A percentile compares a stretch with the other conserved stretches of the same genome.
phyloP scores from a whole-genome alignment of 352 stramenopile genomes.

The Phytophthora cactorum region DNA sequence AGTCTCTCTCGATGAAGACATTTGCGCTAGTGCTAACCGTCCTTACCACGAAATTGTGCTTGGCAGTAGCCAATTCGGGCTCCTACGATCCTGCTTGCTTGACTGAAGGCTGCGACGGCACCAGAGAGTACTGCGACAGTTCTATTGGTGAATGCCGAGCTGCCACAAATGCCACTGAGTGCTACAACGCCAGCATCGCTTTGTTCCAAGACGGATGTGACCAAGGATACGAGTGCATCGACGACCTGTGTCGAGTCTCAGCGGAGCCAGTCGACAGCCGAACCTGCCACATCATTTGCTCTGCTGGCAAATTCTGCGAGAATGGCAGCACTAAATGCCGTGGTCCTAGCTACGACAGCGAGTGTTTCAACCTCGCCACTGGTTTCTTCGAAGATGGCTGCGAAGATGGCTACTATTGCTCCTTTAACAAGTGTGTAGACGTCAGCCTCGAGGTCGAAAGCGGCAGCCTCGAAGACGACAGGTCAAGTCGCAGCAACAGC shows the following conservation, averaged over 20 bases:
- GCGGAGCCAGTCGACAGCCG: constrained; percentile 12
- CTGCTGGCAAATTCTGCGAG: constrained; percentile 31
- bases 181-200: constrained; percentile 38
- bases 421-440: constrained; percentile 37
- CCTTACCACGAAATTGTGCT: not conserved
- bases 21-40: constrained; percentile 11
- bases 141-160: constrained; percentile 26
- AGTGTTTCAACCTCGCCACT: constrained; percentile 47
- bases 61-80: not conserved
- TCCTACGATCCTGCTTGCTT: constrained; percentile 11
- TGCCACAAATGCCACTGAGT: constrained; percentile 26
- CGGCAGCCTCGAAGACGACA: not conserved
- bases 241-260: constrained; percentile 38
- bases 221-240: constrained; percentile 30
- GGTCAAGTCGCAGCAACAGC: not conserved
- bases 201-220: constrained; percentile 42
- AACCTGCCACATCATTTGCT: constrained; percentile 20
- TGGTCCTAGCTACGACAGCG: constrained; percentile 21
- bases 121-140: constrained; percentile 43
- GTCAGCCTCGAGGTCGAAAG: constrained; percentile 16
- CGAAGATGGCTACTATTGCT: constrained; percentile 30
- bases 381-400: constrained; percentile 32
- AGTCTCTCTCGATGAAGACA: constrained; percentile 18
- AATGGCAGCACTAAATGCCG: constrained; percentile 24
- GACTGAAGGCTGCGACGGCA: constrained; percentile 28